Conservation (phyloP, 1,139 yeast genomes). For the Candida sanyaensis region DNA sequence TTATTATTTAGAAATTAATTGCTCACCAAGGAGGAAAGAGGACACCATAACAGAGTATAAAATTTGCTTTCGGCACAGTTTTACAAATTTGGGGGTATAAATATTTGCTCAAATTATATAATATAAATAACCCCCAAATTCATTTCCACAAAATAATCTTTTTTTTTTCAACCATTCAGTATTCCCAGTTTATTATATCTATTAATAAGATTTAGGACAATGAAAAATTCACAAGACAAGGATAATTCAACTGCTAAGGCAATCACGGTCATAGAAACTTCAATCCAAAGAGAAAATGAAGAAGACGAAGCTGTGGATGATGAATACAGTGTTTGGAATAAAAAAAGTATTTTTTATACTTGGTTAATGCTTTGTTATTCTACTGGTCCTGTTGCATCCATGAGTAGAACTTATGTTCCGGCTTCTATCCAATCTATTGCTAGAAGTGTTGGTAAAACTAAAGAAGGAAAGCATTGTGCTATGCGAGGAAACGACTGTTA, state of each 20-base stretch:
- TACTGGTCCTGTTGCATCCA: constrained; percentile 45
- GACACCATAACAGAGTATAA: too few relatives aligned
- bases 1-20: too few relatives aligned
- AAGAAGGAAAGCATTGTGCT: constrained; percentile 26
- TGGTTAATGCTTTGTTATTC: constrained; percentile 32
- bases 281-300: background rate
- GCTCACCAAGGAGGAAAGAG: too few relatives aligned
- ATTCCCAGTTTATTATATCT: too few relatives aligned
- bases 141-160: too few relatives aligned
- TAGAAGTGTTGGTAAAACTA: constrained; percentile 30
- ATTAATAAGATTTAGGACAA: background rate
- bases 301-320: background rate
- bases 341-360: constrained; percentile 22
- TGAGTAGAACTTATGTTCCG: constrained; percentile 47
- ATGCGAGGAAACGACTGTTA: constrained; percentile 40
- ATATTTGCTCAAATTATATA: too few relatives aligned
- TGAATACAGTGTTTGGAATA: constrained; percentile 17
- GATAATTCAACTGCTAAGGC: background rate
- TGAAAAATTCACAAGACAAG: background rate
- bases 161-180: too few relatives aligned
- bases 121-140: too few relatives aligned
- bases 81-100: too few relatives aligned
- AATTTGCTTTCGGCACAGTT: too few relatives aligned
- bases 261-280: background rate
- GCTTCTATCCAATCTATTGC: constrained; percentile 46